Evolutionary conservation across 129 eudicot species (phyloP), one percentile per base, ranked within the genome.

Genomic region (Oenanthe sinensis): DNA sequence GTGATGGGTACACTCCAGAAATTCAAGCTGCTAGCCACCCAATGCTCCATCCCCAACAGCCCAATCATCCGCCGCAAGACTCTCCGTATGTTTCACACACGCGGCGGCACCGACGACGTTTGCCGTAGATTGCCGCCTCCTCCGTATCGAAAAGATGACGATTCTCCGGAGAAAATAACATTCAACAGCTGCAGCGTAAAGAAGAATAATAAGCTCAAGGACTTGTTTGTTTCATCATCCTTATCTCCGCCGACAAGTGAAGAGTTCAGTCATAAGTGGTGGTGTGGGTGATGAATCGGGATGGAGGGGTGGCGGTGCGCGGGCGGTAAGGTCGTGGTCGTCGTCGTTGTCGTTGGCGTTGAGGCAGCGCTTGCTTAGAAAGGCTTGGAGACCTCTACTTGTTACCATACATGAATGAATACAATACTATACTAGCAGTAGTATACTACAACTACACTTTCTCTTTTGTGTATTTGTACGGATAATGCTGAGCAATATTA

Each of bases 381-480:
- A 97, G 76, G 87, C 87, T 4, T 94, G 98, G 98, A 86, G 98
- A 12, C 98, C 98, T 12, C 93, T 89, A 19, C 91, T 94, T 22
- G 93, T 82, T 30, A 82, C 89, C 49, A 91, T 94, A 82, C 96
- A 97, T 42, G 97, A 91, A 81, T 87, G 67, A 82, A 47, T 4
- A 39, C 36, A 33, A 1, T 33, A 33, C 36, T 33, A 39, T 1
- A 37, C 40, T 37, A 37, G 40, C 4, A 37, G 2, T 37, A 37
- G 2, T 37, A 60, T 24, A 40, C 15, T 11, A 40, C 14, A 3
- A 71, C 75, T 40, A 71, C 36, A 24, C 68, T 60, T 6, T 33
- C 75, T 19, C 1, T 42, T 12, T 13, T 72, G 47, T 3, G 4
- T 14, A 24, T 30, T 30, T 73, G 54, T 44, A 73, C 55, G 54